phyloP scores from a whole-genome alignment of 768 basidiomycete genomes.

The Lentinula guzmanii region DNA sequence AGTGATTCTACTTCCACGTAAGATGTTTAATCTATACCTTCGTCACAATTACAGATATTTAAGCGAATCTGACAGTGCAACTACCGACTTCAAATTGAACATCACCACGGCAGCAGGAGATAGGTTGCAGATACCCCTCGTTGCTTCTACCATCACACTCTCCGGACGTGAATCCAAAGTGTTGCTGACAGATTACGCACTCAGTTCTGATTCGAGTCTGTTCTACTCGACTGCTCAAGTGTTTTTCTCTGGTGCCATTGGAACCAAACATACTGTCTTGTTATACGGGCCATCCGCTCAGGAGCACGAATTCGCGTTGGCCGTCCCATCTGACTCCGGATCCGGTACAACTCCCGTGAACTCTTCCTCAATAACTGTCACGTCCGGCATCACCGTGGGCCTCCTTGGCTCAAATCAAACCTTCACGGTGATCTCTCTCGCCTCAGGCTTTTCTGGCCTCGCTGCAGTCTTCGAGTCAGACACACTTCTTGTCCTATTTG shows the following conservation, averaged over 20 bases:
- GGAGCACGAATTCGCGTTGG: conserved; percentile 47
- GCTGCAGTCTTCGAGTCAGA: conserved; percentile 63
- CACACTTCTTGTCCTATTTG: conserved; percentile 61
- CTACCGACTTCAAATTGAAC: conserved; percentile 52
- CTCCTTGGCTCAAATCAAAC: conserved; percentile 18
- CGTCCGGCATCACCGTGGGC: background rate
- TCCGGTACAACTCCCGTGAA: conserved; percentile 39
- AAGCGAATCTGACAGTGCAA: conserved; percentile 25
- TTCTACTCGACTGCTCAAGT: conserved; percentile 72
- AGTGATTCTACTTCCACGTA: conserved; percentile 61
- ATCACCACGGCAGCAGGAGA: conserved; percentile 49
- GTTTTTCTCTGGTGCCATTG: conserved; percentile 61
- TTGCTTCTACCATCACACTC: conserved; percentile 50
- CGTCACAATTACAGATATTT: background rate
- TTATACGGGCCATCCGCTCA: conserved; percentile 51
- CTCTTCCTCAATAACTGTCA: conserved; percentile 18
- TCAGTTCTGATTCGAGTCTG: conserved; percentile 49
- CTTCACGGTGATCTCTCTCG: conserved; percentile 41
- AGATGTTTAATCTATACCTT: conserved; percentile 14
- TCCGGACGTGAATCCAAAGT: conserved; percentile 73
- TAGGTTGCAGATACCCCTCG: conserved; percentile 47
- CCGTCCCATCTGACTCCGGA: conserved; percentile 15
- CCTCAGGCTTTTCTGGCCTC: conserved; percentile 51
- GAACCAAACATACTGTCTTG: conserved; percentile 54
- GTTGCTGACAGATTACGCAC: conserved; percentile 65